Percentiles rank a stretch among this genome's conserved stretches.
phyloP scores from a whole-genome alignment of 352 stramenopile genomes.

The Globisporangium perplexum region DNA sequence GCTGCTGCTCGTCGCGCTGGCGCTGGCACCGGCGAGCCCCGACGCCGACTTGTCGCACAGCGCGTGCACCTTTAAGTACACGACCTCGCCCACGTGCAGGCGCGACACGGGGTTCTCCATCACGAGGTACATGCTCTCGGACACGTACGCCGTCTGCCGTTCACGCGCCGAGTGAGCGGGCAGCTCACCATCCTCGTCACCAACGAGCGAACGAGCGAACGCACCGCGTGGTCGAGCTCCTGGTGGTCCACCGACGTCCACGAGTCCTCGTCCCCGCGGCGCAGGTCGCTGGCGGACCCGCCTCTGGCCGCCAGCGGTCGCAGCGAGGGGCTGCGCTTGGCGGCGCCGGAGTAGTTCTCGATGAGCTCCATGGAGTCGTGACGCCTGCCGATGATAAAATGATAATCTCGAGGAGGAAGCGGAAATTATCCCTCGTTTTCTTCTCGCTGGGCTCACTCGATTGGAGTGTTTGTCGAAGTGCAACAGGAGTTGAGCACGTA shows the following conservation, averaged over 20 bases:
- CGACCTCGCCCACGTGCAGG: conserved; percentile 55
- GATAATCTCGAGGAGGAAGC: too few relatives aligned
- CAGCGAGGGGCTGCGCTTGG: conserved; percentile 2
- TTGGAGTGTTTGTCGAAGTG: too few relatives aligned
- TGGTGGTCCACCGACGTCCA: conserved; percentile 80
- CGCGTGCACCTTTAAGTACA: conserved; percentile 71
- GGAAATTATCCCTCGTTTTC: background rate
- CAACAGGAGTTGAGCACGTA: too few relatives aligned
- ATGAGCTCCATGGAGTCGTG: conserved; percentile 10
- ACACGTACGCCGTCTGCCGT: conserved; percentile 60
- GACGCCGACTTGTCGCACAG: conserved; percentile 55
- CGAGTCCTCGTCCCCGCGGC: conserved; percentile 67
- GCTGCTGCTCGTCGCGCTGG: background rate
- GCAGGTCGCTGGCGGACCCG: conserved; percentile 4
- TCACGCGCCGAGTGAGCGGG: conserved; percentile 6
- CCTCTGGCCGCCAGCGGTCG: conserved; percentile 1
- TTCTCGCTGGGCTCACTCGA: background rate
- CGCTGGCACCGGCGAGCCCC: conserved; percentile 24
- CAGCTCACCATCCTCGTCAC: too few relatives aligned
- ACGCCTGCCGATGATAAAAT: too few relatives aligned
- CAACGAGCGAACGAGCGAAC: too few relatives aligned
- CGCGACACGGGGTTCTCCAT: conserved; percentile 54
- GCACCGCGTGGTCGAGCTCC: conserved; percentile 72
- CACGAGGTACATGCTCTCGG: conserved; percentile 76
- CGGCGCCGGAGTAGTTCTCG: conserved; percentile 8